Percentiles rank a stretch among this genome's conserved stretches.
Evolutionary conservation across 371 early-diverging fungal species (phyloP).

Genomic region (Capillidium heterosporum): DNA sequence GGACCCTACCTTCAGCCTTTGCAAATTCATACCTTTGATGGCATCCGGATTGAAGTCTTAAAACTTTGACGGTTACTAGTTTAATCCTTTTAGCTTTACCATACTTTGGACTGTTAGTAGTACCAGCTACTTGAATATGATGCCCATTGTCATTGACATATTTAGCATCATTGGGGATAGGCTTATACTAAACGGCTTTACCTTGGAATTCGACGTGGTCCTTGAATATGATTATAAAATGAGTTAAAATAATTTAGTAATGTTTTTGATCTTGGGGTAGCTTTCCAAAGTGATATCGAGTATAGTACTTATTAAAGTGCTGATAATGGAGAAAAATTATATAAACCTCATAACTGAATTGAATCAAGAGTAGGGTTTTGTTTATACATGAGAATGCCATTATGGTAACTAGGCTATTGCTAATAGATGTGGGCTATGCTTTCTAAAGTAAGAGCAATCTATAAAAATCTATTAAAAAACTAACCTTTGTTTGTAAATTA

Average conservation of each 20-base stretch:
- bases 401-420: no score
- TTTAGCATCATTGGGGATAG: conserved; percentile 46
- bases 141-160: conserved; percentile 30
- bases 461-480: no score
- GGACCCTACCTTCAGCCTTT: conserved; percentile 22
- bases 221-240: conserved; percentile 21
- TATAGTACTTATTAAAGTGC: no score
- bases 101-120: conserved; percentile 25
- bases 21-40: conserved; percentile 12
- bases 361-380: no score
- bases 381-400: no score
- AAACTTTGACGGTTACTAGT: conserved; percentile 71
- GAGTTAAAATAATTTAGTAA: conserved; percentile 17
- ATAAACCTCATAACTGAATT: no score
- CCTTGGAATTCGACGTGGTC: conserved; percentile 57
- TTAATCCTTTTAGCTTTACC: conserved; percentile 28
- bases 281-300: no score
- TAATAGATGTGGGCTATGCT: no score
- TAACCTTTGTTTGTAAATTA: no score
- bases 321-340: no score
- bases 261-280: no score
- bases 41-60: conserved; percentile 9
- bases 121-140: conserved; percentile 34
- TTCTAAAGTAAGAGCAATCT: no score
- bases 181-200: conserved; percentile 69